Evolutionary conservation across 306 rosid species (phyloP), one percentile per base, ranked within the genome.

Genomic region (Cicer judaicum): DNA sequence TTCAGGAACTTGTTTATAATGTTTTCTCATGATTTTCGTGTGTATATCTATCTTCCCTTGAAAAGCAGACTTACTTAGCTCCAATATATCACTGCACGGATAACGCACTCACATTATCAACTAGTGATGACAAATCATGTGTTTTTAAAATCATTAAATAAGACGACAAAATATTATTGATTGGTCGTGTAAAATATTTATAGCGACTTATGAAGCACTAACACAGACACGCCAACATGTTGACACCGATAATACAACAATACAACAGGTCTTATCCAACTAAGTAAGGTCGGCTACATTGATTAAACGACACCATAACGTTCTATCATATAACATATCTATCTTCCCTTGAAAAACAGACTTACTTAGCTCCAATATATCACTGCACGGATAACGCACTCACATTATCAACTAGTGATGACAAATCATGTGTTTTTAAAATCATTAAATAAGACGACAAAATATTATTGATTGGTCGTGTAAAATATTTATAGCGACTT

Each of bases 1-100:
- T 72, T 86, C 86, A 6, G 97, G 96, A 70, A 92, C 93, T 85
- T 85, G 92, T 73, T 84, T 76, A 43, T 82, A 82, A 39, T 87
- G 54, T 50, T 85, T 87, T 41, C 89, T 84, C 97, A 92, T 90
- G 65, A 87, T 89, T 75, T 86, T 92, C 4, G 97, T 90, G 82
- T 92, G 97, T 84, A 92, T 89, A 62, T 92, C 96, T 73, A 76
- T 83, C 79, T 67, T 88, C 70, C 84, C 84, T 72, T 83, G 80
- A 79, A 92, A 79, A 39, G 89, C 93, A 76, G 96, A 88, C 86
- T 76, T 90, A 68, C 93, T 90, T 43, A 88, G 84, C 77, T 85
- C 72, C 91, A 82, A 74, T 64, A 89, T 88, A 10, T 92, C 96
- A 52, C 97, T 92, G 84, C 84, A 79, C 3, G 8, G 21, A 11